phyloP scores from a whole-genome alignment of 345 rosid species.

The Draba incana region DNA sequence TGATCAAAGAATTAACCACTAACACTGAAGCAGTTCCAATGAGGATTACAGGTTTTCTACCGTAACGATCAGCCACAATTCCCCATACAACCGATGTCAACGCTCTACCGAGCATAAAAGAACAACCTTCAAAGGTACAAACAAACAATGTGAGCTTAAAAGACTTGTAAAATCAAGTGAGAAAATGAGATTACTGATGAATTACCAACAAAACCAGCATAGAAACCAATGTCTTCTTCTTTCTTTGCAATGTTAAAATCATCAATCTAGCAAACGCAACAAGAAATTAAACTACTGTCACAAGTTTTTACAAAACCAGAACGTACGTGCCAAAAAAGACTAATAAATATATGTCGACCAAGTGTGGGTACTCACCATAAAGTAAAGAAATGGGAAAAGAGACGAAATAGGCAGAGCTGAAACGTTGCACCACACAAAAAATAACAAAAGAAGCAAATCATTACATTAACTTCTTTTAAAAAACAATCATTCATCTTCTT shows the following conservation, averaged over 20 bases:
- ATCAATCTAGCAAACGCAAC: conserved; percentile 51
- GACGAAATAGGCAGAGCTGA: conserved; percentile 89
- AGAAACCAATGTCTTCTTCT: conserved; percentile 90
- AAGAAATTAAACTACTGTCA: neutral
- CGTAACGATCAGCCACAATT: conserved; percentile 81
- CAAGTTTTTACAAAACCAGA: neutral
- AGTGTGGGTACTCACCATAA: conserved; percentile 64
- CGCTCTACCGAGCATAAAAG: conserved; percentile 92
- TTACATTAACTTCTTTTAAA: neutral
- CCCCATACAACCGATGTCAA: conserved; percentile 92
- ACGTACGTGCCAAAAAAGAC: neutral
- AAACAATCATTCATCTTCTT: neutral
- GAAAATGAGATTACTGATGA: too few relatives aligned
- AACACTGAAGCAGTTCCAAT: conserved; percentile 74
- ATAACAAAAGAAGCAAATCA: neutral
- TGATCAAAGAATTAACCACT: conserved; percentile 38
- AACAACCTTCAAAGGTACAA: conserved; percentile 55
- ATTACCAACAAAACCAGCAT: conserved; percentile 92
- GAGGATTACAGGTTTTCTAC: conserved; percentile 86
- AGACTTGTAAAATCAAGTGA: neutral
- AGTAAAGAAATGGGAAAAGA: conserved; percentile 88
- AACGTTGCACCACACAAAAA: conserved; percentile 10
- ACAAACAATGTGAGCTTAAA: conserved; percentile 27
- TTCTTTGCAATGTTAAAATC: conserved; percentile 73
- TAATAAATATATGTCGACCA: too few relatives aligned